Percentiles rank a stretch among this genome's conserved stretches.
Evolutionary conservation across 352 stramenopile species (phyloP).

Genomic region (Phytophthora chlamydospora): DNA sequence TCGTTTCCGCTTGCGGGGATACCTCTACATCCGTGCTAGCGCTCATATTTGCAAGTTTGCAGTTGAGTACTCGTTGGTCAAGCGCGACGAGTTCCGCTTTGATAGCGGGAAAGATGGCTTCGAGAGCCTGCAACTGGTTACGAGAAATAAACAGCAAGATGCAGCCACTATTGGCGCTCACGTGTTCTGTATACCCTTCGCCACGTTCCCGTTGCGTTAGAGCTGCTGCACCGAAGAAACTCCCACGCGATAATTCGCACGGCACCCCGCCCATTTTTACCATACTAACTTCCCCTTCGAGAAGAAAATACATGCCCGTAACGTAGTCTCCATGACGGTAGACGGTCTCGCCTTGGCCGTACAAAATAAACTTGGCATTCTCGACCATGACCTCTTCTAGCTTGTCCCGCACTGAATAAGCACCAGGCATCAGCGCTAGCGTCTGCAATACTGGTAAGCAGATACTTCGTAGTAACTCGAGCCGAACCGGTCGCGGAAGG

Average conservation of each 20-base stretch:
- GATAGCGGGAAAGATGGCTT: constrained; percentile 48
- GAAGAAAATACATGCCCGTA: constrained; percentile 54
- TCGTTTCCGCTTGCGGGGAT: neutral
- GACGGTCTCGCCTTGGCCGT: constrained; percentile 56
- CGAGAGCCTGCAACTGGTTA: constrained; percentile 47
- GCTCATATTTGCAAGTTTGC: constrained; percentile 40
- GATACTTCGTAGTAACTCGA: constrained; percentile 50
- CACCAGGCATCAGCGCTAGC: constrained; percentile 36
- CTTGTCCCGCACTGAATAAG: constrained; percentile 32
- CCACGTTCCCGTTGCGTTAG: constrained; percentile 41
- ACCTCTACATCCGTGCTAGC: constrained; percentile 4
- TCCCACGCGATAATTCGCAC: constrained; percentile 29
- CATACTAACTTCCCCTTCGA: constrained; percentile 55
- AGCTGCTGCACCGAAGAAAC: constrained; percentile 52
- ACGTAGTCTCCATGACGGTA: constrained; percentile 58
- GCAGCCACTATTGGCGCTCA: constrained; percentile 53
- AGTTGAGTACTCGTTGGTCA: constrained; percentile 42
- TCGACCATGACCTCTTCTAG: constrained; percentile 47
- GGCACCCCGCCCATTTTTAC: constrained; percentile 24
- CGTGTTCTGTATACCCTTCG: constrained; percentile 49
- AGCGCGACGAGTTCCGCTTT: constrained; percentile 47
- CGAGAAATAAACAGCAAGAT: constrained; percentile 53
- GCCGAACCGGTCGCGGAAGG: constrained; percentile 46
- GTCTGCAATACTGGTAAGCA: constrained; percentile 48
- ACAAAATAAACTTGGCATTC: constrained; percentile 49